Base-by-base conservation (phyloP, 2,329 filamentous ascomycete species). In the Fusarium sp. region DNA sequence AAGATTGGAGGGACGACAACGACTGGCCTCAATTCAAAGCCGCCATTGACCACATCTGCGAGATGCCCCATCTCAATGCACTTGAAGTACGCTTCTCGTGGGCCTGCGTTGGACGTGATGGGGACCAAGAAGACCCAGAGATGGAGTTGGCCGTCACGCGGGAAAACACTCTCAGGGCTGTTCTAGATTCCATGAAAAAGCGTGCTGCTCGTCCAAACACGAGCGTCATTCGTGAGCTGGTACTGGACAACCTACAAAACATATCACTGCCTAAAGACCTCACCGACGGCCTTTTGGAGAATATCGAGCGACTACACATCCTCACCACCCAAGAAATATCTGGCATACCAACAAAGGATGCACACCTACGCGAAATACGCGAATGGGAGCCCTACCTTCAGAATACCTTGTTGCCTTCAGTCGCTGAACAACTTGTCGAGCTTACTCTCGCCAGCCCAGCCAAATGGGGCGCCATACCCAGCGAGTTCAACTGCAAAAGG, bases 361-460 rank as follows among this genome's bases (percentile, higher is more conserved):
- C 73, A 2, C 18, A 68, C 7, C 23, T 35, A 10, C 34, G 25
- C 5, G 77, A 80, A 48, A 67, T 70, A 18, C 34, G 41, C 18
- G 43, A 39, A 1, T 79, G 73, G n/a, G 72, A 76, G 25, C 67
- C 71, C 2, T 74, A 77, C n/a, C 72, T 81, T 1, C 68, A 76
- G 27, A 23, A 23, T 0, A 57, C 61, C 0, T 43, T 79, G 0
- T 50, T 80, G 1, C 65, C 71, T 1, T 61, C 59, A 1, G 34
- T 79, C 0, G 59, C 75, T 3, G 59, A 72, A 5, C 70, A 68
- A 5, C 72, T 81, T 6, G 74, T 73, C 1, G 69, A 72, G 1
- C 45, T 81, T 27, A 74, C 76, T 2, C 27, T 81, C 0, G 66
- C 63, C 9, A 75, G 76, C 32, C 14, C 37, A 0, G 18, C 43